Percentiles rank a stretch among this genome's conserved stretches.
Evolutionary conservation across 2,329 filamentous ascomycete genomes (phyloP).

Genomic region (Macrophomina tecta): DNA sequence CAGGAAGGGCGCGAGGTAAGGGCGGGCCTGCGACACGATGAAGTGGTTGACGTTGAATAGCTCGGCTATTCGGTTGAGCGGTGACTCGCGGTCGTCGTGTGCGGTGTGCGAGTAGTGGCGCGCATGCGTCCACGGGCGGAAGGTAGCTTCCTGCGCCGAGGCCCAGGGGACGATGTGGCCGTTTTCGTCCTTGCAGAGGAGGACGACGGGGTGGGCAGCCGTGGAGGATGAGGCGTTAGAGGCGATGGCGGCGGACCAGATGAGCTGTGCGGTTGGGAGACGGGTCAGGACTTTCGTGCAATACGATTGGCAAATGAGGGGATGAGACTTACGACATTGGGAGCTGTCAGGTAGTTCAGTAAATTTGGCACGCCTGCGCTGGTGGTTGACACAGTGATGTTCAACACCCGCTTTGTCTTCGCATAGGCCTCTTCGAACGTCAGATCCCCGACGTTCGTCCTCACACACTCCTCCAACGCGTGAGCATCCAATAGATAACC

Average conservation of each 20-base stretch:
- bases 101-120: constrained; percentile 41
- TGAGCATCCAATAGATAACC: constrained; percentile 85
- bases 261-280: constrained; percentile 59
- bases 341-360: constrained; percentile 90
- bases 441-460: constrained; percentile 83
- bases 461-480: constrained; percentile 82
- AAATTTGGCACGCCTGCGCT: constrained; percentile 80
- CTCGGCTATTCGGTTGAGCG: constrained; percentile 75
- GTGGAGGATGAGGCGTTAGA: constrained; percentile 72
- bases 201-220: constrained; percentile 68
- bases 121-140: constrained; percentile 69
- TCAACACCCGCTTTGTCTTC: constrained; percentile 82
- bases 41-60: constrained; percentile 96
- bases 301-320: background rate
- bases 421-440: constrained; percentile 94
- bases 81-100: constrained; percentile 70
- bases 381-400: constrained; percentile 85
- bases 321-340: constrained; percentile 75
- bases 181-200: constrained; percentile 79
- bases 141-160: constrained; percentile 63
- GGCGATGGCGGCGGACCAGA: constrained; percentile 79
- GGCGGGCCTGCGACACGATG: constrained; percentile 89
- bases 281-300: constrained; percentile 18
- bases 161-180: constrained; percentile 78
- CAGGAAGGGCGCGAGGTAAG: constrained; percentile 86